A percentile compares a stretch with the other conserved stretches of the same genome.
These are phyloP conservation scores for Hygrophorus russula DNA, from an alignment of 768 basidiomycete genomes.

Conservation along the genomic window DNA sequence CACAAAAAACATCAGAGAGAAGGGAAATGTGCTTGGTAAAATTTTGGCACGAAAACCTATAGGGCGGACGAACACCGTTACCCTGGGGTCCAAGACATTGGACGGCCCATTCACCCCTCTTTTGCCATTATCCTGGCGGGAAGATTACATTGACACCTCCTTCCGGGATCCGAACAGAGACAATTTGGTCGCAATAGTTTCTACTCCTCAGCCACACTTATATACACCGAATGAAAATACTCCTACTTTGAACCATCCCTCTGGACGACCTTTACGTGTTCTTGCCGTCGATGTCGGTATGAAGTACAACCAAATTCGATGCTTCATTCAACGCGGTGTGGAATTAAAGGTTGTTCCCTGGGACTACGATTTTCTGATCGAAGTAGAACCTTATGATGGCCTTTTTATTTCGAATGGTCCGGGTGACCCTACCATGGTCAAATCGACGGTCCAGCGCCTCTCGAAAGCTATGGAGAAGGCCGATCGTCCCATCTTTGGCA, in stretches of 20 bases:
- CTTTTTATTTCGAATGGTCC: slow-evolving; percentile 97
- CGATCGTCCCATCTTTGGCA: slow-evolving; percentile 89
- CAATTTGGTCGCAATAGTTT: slow-evolving; percentile 89
- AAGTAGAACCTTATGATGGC: slow-evolving; percentile 80
- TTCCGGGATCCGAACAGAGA: slow-evolving; percentile 82
- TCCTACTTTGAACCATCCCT: slow-evolving; percentile 47
- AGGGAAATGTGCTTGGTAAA: slow-evolving; percentile 86
- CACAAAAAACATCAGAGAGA: slow-evolving; percentile 92
- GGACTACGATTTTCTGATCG: slow-evolving; percentile 84
- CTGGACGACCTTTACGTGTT: slow-evolving; percentile 72
- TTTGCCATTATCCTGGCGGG: slow-evolving; percentile 55
- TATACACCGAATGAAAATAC: slow-evolving; percentile 50
- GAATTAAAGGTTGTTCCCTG: slow-evolving; percentile 97
- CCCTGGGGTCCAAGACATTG: slow-evolving; percentile 25
- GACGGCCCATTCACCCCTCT: slow-evolving; percentile 46
- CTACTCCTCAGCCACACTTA: slow-evolving; percentile 53
- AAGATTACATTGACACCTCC: slow-evolving; percentile 72
- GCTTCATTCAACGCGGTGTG: slow-evolving; percentile 85
- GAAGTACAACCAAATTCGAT: slow-evolving; percentile 99
- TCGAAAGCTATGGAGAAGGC: slow-evolving; percentile 55
- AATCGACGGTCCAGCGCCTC: slow-evolving; percentile 59
- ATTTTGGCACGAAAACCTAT: slow-evolving; percentile 55
- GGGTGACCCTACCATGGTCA: slow-evolving; percentile 85
- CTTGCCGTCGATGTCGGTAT: slow-evolving; percentile 97
- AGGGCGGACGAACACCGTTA: slow-evolving; percentile 13